Evolutionary conservation across 805 yeast species (phyloP).

Genomic region (Metschnikowia matae): DNA sequence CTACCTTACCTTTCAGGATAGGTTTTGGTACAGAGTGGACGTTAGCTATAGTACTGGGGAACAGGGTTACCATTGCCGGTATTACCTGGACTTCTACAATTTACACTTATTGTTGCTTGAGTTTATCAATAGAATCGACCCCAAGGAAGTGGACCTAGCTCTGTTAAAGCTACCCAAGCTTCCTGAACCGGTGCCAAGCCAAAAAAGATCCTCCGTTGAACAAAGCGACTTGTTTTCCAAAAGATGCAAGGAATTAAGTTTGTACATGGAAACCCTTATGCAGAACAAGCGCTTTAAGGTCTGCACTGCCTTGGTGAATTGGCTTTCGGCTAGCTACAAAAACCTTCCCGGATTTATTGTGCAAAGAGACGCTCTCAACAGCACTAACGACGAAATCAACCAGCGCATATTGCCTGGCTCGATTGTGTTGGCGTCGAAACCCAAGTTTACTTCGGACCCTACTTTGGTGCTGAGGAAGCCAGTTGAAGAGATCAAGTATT

Average conservation of each 20-base stretch:
- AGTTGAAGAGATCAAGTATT: slow-evolving; percentile 1
- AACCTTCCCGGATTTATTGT: slow-evolving; percentile 26
- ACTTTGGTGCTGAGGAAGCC: slow-evolving; percentile 2
- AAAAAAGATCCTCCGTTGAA: slow-evolving; percentile 17
- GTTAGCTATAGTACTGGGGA: slow-evolving; percentile 31
- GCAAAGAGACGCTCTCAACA: slow-evolving; percentile 10
- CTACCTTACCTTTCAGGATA: slow-evolving; percentile 37
- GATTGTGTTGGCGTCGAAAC: slow-evolving; percentile 13
- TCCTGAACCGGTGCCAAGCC: slow-evolving; percentile 46
- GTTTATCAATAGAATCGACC: slow-evolving; percentile 5
- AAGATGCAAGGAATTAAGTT: slow-evolving; percentile 39
- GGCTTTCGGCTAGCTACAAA: slow-evolving; percentile 25
- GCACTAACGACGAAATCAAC: slow-evolving; percentile 10
- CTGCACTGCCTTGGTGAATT: slow-evolving; percentile 24
- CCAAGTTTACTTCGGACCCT: background rate
- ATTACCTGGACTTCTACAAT: slow-evolving; percentile 49
- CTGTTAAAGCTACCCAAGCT: slow-evolving; percentile 32
- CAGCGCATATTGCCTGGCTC: slow-evolving; percentile 18
- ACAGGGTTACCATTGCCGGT: slow-evolving; percentile 41
- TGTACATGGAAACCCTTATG: slow-evolving; percentile 34
- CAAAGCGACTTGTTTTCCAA: slow-evolving; percentile 17
- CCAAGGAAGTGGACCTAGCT: background rate
- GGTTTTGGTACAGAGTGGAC: slow-evolving; percentile 52
- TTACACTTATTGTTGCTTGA: slow-evolving; percentile 35
- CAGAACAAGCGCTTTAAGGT: slow-evolving; percentile 28